Evolutionary conservation across 176 grass and related monocot species (phyloP), one percentile per base, ranked within the genome.

Genomic region (bread wheat (Triticum aestivum)): DNA sequence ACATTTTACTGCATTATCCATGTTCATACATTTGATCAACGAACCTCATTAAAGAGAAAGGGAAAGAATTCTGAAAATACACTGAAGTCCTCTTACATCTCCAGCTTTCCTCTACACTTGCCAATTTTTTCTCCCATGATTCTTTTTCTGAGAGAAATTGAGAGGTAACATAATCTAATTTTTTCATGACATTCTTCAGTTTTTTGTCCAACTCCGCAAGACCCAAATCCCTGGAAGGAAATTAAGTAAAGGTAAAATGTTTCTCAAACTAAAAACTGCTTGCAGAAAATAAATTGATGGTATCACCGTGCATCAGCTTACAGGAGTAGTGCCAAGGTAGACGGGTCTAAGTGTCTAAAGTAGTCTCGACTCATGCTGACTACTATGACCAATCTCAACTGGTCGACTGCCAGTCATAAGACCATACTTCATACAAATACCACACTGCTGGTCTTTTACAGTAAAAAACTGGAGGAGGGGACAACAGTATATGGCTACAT

Each of bases 61-160:
- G 51, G 23, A 86, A 49, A 61, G 20, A 79, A 39, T 56, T 88
- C 21, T 69, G 11, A 70, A 70, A 68, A 59, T 17, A 85, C 42
- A 77, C 47, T 47, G 83, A 47, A 80, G 45, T 54, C 54, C 82
- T 71, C 78, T 91, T 91, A 99, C 97, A 85, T 96, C 80, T 99
- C 97, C 94, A 96, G 72, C 65, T 92, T 90, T 99, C 97, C 85
- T 99, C 97, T 78, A 96, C 83, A 74, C 72, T 92, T 65, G 90
- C 89, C 74, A 96, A 51, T 18, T 92, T 91, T 77, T 91, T 94
- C 79, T 92, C 90, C 93, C 94, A 99, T 6, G 85, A 89, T 91
- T 93, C 94, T 82, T 94, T 99, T 86, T 99, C 97, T 70, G 87
- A 88, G 20, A 91, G 79, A 89, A 91, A 91, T 52, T 86, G 79